Percentiles rank a stretch among this genome's conserved stretches.
Conservation (phyloP, 192 early-diverging fungal genomes). For the Backusella psychrophila region DNA sequence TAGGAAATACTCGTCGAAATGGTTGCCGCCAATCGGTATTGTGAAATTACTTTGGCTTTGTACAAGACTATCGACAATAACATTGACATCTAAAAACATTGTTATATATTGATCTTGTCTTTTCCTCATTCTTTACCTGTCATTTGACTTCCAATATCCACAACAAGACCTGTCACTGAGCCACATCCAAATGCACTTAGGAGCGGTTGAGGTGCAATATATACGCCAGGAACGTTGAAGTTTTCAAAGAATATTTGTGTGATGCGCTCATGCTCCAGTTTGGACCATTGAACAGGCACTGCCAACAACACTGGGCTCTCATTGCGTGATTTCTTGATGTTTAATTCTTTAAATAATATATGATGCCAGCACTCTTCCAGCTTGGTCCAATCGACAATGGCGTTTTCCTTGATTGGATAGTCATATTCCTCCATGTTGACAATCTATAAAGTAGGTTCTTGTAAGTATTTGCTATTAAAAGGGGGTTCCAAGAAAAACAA, state of each 20-base stretch:
- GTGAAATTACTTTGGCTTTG: constrained; percentile 57
- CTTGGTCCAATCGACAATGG: constrained; percentile 70
- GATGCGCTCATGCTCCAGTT: constrained; percentile 72
- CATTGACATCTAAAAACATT: constrained; percentile 59
- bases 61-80: constrained; percentile 76
- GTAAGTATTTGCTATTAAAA: constrained; percentile 2
- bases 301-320: constrained; percentile 73
- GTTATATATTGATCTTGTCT: neutral
- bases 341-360: constrained; percentile 74
- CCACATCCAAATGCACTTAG: constrained; percentile 79
- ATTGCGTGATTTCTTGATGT: constrained; percentile 73
- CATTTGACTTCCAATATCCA: constrained; percentile 87
- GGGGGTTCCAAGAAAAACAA: neutral
- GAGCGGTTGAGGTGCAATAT: constrained; percentile 82
- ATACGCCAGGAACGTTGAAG: constrained; percentile 81
- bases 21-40: constrained; percentile 66
- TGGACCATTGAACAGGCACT: constrained; percentile 82
- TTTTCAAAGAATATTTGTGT: constrained; percentile 92
- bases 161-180: constrained; percentile 74
- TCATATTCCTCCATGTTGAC: constrained; percentile 21
- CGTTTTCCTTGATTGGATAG: constrained; percentile 57
- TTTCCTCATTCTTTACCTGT: constrained; percentile 53
- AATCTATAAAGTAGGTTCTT: constrained; percentile 9
- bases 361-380: constrained; percentile 74
- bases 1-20: constrained; percentile 67